These are phyloP conservation scores for Obelidium mucronatum DNA, from an alignment of 192 early-diverging fungal genomes.

Conservation along the genomic window DNA sequence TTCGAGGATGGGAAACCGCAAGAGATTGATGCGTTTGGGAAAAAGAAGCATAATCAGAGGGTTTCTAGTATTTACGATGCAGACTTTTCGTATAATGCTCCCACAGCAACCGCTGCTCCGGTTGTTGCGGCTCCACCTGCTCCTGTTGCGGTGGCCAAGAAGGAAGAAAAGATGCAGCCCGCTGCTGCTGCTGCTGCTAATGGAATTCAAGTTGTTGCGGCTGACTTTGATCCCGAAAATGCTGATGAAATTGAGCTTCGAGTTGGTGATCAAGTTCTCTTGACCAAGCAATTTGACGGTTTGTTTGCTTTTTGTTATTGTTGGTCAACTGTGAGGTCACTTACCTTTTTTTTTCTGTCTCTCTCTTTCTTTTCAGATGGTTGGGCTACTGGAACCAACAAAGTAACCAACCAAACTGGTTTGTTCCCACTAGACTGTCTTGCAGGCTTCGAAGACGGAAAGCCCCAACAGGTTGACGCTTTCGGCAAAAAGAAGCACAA, in stretches of 20 bases:
- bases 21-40: neutral
- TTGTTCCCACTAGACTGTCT: conserved; percentile 27
- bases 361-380: conserved; percentile 8
- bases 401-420: neutral
- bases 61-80: conserved; percentile 13
- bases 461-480: neutral
- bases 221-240: neutral
- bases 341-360: neutral
- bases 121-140: neutral
- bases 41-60: conserved; percentile 22
- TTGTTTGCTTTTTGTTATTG: neutral
- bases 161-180: neutral
- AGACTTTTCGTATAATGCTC: conserved; percentile 13
- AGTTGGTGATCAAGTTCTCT: conserved; percentile 20
- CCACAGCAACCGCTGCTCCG: neutral
- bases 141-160: neutral
- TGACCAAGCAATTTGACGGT: conserved; percentile 19
- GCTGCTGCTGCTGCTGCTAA: neutral
- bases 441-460: neutral
- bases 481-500: conserved; percentile 16
- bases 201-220: neutral
- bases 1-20: neutral
- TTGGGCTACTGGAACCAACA: conserved; percentile 13
- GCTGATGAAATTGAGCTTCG: conserved; percentile 29
- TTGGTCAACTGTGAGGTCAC: neutral